phyloP scores from a whole-genome alignment of 2,329 filamentous ascomycete genomes.

The Raffaelea albimanens region DNA sequence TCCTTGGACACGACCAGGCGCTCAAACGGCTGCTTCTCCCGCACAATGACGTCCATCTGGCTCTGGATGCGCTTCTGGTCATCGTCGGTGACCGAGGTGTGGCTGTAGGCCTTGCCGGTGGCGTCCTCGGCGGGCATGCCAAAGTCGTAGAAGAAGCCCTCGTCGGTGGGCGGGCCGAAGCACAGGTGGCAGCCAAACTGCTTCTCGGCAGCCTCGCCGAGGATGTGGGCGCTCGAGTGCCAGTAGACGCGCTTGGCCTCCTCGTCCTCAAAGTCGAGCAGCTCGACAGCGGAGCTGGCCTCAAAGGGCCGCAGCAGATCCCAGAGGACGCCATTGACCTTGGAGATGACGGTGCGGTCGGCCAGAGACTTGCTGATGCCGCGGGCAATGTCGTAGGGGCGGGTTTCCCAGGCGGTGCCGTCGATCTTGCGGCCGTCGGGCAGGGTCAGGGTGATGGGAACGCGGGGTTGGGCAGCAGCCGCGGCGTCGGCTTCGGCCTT shows the following conservation, averaged over 20 bases:
- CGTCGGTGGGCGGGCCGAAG: conserved; percentile 83
- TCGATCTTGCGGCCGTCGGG: conserved; percentile 60
- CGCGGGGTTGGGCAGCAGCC: conserved; percentile 58
- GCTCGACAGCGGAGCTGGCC: conserved; percentile 72
- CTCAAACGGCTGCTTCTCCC: conserved; percentile 95
- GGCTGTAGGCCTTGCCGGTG: conserved; percentile 15
- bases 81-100: conserved; percentile 53
- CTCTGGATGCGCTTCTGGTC: conserved; percentile 83
- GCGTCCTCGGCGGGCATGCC: conserved; percentile 56
- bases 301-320: conserved; percentile 87
- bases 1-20: conserved; percentile 82
- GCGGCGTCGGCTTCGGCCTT: conserved; percentile 79
- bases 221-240: conserved; percentile 90
- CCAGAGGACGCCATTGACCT: conserved; percentile 79
- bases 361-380: conserved; percentile 75
- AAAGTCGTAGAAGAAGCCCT: conserved; percentile 98
- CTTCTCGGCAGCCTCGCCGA: conserved; percentile 90
- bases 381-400: conserved; percentile 68
- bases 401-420: conserved; percentile 86
- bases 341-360: conserved; percentile 80
- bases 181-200: conserved; percentile 87
- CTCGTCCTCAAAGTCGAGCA: conserved; percentile 67
- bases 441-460: conserved; percentile 65
- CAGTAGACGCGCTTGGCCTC: conserved; percentile 92
- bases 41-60: conserved; percentile 74